Evolutionary conservation across 2,329 filamentous ascomycete species (phyloP).

Genomic region (Plectosphaerella plurivora): DNA sequence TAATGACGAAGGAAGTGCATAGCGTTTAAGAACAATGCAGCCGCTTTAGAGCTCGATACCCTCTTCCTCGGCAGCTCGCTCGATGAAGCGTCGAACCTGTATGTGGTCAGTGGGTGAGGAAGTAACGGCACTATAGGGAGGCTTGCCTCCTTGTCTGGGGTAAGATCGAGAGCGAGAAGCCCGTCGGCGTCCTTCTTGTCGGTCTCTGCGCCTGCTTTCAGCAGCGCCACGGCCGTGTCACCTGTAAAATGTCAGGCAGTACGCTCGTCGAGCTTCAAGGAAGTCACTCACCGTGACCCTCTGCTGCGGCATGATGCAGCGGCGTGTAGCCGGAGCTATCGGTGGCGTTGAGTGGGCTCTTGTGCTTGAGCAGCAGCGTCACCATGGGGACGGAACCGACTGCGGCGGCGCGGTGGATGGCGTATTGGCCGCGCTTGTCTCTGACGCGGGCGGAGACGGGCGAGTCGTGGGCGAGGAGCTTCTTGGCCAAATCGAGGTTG

Average conservation of each 20-base stretch:
- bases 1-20: background rate
- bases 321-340: conserved; percentile 83
- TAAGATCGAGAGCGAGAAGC: conserved; percentile 69
- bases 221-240: conserved; percentile 74
- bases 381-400: conserved; percentile 86
- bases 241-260: conserved; percentile 38
- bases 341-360: conserved; percentile 77
- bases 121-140: background rate
- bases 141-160: conserved; percentile 77
- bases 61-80: conserved; percentile 75
- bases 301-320: conserved; percentile 80
- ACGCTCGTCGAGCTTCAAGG: background rate
- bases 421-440: conserved; percentile 83
- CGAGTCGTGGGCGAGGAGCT: conserved; percentile 66
- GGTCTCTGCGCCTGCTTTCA: conserved; percentile 80
- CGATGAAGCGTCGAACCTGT: conserved; percentile 71
- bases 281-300: conserved; percentile 56
- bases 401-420: conserved; percentile 87
- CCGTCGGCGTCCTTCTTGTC: conserved; percentile 73
- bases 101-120: background rate
- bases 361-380: conserved; percentile 69
- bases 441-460: conserved; percentile 73
- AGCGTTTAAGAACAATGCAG: background rate
- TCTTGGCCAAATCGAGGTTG: conserved; percentile 75
- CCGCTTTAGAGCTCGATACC: conserved; percentile 58